Evolutionary conservation across 345 rosid genomes (phyloP).

Genomic region (Angophora floribunda): DNA sequence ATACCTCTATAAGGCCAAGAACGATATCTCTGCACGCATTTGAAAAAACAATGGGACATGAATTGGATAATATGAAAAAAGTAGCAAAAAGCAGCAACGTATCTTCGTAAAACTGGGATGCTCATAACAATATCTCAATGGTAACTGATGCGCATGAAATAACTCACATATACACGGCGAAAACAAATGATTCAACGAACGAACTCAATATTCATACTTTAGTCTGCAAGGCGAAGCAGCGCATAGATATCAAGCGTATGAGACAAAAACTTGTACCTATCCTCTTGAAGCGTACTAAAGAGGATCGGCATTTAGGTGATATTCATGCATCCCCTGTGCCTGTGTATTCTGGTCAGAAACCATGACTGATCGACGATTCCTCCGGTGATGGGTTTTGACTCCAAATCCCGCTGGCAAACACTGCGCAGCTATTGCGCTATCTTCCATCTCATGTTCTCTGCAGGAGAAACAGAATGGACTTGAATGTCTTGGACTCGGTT

Average conservation of each 20-base stretch:
- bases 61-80: not conserved
- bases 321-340: not conserved
- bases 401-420: not conserved
- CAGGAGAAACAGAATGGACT: not conserved
- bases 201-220: rapidly evolving
- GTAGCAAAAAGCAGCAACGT: not conserved
- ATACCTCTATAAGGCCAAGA: not conserved
- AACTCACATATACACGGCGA: not conserved
- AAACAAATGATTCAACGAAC: not conserved
- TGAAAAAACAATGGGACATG: not conserved
- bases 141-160: not conserved
- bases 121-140: not conserved
- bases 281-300: not conserved
- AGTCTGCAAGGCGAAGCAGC: not conserved
- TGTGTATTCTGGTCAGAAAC: rapidly evolving
- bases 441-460: not conserved
- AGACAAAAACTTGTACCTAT: not conserved
- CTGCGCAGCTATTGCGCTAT: rapidly evolving
- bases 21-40: not conserved
- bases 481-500: rapidly evolving
- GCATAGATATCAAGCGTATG: rapidly evolving
- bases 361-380: not conserved
- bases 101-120: not conserved
- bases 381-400: not conserved
- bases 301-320: not conserved